These are phyloP conservation scores for Mycena crocata DNA, from an alignment of 768 basidiomycete genomes.

Conservation along the genomic window DNA sequence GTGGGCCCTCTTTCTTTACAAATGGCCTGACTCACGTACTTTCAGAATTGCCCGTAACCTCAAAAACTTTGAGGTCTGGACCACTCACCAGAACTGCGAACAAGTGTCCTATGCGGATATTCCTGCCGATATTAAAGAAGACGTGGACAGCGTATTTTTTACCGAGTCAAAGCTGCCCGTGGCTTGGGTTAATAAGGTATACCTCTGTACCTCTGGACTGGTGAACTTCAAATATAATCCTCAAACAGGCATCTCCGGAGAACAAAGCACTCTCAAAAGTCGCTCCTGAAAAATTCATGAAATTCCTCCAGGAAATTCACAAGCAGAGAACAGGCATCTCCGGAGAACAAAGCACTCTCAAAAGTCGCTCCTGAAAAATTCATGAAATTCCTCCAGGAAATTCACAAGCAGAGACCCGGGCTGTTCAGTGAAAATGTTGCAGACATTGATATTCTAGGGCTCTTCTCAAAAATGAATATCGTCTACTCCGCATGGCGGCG, in stretches of 20 bases:
- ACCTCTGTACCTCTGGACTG: conserved; percentile 28
- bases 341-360: too few species aligned
- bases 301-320: conserved; percentile 44
- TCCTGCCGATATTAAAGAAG: conserved; percentile 46
- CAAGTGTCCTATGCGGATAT: conserved; percentile 61
- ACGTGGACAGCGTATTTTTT: conserved; percentile 48
- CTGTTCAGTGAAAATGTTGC: conserved; percentile 51
- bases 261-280: conserved; percentile 39
- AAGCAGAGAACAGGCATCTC: conserved; percentile 54
- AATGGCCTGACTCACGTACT: background rate
- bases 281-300: conserved; percentile 41
- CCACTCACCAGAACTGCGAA: conserved; percentile 59
- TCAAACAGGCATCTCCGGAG: conserved; percentile 39
- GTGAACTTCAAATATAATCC: background rate
- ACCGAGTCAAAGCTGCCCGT: conserved; percentile 45
- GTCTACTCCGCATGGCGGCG: conserved; percentile 61
- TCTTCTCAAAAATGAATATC: conserved; percentile 51
- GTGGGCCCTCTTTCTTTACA: conserved; percentile 40
- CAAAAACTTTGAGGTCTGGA: conserved; percentile 64
- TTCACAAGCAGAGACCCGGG: conserved; percentile 44
- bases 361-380: conserved; percentile 39
- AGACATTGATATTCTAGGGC: conserved; percentile 31
- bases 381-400: conserved; percentile 45
- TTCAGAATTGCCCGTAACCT: conserved; percentile 61
- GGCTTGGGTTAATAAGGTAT: conserved; percentile 57